A percentile compares a stretch with the other conserved stretches of the same genome.
Evolutionary conservation across 257 asterid genomes (phyloP).

Genomic region (Capsicum baccatum): DNA sequence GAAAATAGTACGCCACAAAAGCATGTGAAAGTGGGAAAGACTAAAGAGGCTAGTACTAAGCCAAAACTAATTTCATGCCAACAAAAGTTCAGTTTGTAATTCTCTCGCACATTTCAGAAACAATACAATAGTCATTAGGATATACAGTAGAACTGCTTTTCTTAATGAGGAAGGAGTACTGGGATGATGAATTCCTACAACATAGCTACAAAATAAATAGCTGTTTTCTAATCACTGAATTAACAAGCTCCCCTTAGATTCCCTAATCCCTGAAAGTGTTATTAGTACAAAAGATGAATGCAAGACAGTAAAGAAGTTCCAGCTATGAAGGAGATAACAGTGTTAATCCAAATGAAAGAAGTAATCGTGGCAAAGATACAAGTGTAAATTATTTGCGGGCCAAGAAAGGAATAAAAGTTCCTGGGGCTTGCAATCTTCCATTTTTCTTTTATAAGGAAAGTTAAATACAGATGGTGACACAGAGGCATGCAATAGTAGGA

Average conservation of each 20-base stretch:
- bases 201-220: background rate
- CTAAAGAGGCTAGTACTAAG: background rate
- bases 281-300: background rate
- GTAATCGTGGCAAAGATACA: background rate
- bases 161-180: conserved; percentile 1
- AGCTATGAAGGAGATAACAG: background rate
- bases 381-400: background rate
- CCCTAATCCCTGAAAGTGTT: conserved; percentile 21
- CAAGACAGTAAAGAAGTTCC: background rate
- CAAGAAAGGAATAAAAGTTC: background rate
- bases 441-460: conserved; percentile 18
- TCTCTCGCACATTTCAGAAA: conserved; percentile 11
- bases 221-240: background rate
- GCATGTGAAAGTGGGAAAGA: conserved; percentile 21
- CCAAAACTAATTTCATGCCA: background rate
- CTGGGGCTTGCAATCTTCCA: conserved; percentile 6
- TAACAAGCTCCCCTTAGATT: background rate
- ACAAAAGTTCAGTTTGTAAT: background rate
- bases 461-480: background rate
- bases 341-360: conserved; percentile 1
- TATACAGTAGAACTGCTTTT: background rate
- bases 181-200: conserved; percentile 23
- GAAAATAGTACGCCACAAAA: background rate
- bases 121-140: background rate
- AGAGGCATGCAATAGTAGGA: conserved; percentile 7